Evolutionary conservation across 176 grass and related monocot species (phyloP).

Genomic region (Phoenix roebelenii): DNA sequence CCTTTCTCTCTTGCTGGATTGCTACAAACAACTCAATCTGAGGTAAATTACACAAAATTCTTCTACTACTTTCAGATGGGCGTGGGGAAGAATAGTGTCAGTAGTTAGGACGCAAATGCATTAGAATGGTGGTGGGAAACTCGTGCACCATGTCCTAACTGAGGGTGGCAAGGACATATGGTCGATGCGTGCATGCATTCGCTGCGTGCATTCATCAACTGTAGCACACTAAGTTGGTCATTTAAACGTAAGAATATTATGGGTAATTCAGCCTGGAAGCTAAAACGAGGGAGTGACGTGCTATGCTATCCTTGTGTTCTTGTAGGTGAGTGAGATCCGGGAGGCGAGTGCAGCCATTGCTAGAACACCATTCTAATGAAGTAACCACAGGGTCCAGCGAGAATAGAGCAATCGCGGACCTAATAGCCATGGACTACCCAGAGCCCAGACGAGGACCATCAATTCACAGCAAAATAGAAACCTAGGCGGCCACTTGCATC

Average conservation of each 20-base stretch:
- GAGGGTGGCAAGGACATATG: slow-evolving; percentile 4
- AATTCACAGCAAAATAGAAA: slow-evolving; percentile 24
- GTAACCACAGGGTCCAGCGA: slow-evolving; percentile 10
- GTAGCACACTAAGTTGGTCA: no score
- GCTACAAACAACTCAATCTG: slow-evolving; percentile 1
- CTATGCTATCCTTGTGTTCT: no score
- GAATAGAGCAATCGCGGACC: slow-evolving; percentile 17
- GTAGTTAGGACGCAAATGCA: not conserved
- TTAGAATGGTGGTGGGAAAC: not conserved
- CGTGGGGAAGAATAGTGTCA: no score
- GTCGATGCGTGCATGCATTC: slow-evolving; percentile 1
- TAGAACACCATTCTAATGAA: slow-evolving; percentile 16
- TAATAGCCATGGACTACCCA: slow-evolving; percentile 28
- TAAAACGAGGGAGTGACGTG: no score
- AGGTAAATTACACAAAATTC: not conserved
- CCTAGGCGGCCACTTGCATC: no score
- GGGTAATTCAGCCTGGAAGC: no score
- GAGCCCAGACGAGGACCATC: slow-evolving; percentile 26
- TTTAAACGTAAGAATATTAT: no score
- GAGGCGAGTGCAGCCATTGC: not conserved
- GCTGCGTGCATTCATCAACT: no score
- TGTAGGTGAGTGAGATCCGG: no score
- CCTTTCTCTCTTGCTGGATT: not conserved
- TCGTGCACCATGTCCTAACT: slow-evolving; percentile 1
- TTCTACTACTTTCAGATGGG: no score